Evolutionary conservation across 176 grass and related monocot genomes (phyloP), one percentile per base, ranked within the genome.

Genomic region (Cenchrus purpureus): DNA sequence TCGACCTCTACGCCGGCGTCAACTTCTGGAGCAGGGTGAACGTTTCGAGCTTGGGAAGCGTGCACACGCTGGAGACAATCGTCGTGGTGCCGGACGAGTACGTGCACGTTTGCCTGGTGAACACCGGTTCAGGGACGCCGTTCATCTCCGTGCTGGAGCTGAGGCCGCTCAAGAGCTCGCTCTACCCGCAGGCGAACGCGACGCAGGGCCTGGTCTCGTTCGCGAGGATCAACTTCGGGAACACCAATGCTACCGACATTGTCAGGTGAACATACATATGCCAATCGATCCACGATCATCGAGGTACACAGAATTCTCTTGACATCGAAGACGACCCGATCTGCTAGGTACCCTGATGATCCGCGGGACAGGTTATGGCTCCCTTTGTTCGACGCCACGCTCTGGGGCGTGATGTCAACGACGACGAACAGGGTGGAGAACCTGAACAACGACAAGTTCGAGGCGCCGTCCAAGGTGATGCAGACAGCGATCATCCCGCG

Each of bases 141-240:
- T 95, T 95, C 70, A 68, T 95, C 53, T 95, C 92, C 3, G 32
- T 4, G 5, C 76, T 95, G 44, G 90, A 88, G 8, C 44, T 92
- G 37, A 79, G 92, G 84, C 90, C 92, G 0, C 51, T 95, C n/a
- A 51, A 83, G 68, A 78, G 12, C 52, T 20, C 8, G 19, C 32
- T 88, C 7, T 91, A 87, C 20, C 25, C n/a, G 15, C 59, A 34
- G 0, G 78, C 4, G 5, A 83, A 83, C 71, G 65, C 25, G 37
- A 77, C 49, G 19, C 84, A 81, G 72, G 73, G 67, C 6, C 57
- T 91, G 3, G 66, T 77, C 15, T 74, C 90, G 0, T 5, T 74
- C 6, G 29, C 2, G 5, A 28, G 90, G 42, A 2, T 10, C 0
- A 79, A 93, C 83, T 54, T 86, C 11, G 86, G 89, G 2, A 28